Percentiles rank a stretch among this genome's conserved stretches.
Conservation (phyloP, 2,329 filamentous ascomycete species). For the Diaporthe australafricana region DNA sequence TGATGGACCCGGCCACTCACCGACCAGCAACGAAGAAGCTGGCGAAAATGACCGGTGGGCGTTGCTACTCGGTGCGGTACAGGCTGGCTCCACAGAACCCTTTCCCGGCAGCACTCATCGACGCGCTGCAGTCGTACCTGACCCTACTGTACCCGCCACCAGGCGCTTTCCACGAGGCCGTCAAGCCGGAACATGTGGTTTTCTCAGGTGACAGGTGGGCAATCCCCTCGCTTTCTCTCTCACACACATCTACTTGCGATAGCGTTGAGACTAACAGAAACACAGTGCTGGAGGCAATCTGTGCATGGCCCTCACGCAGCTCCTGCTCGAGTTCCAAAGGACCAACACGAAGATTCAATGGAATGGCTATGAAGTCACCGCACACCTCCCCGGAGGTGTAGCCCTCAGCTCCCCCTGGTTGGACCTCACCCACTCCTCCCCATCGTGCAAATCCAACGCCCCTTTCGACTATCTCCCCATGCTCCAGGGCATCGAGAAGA, state of each 20-base stretch:
- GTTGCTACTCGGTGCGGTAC: conserved; percentile 80
- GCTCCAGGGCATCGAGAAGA: conserved; percentile 46
- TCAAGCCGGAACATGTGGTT: conserved; percentile 74
- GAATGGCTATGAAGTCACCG: conserved; percentile 66
- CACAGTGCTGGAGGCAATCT: conserved; percentile 79
- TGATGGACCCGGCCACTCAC: conserved; percentile 78
- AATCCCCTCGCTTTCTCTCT: too few species aligned
- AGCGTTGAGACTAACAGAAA: neutral
- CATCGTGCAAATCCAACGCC: conserved; percentile 62
- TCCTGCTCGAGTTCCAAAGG: conserved; percentile 72
- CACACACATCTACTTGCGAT: too few species aligned
- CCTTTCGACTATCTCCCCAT: conserved; percentile 74
- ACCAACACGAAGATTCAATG: conserved; percentile 64
- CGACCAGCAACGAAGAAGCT: conserved; percentile 69
- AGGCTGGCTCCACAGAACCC: conserved; percentile 79
- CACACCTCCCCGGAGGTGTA: conserved; percentile 76
- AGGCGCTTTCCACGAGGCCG: conserved; percentile 73
- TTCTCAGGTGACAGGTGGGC: conserved; percentile 75
- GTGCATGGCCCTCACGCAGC: conserved; percentile 73
- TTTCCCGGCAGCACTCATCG: conserved; percentile 80
- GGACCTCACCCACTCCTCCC: conserved; percentile 75
- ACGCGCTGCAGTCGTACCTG: conserved; percentile 79
- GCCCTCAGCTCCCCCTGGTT: conserved; percentile 76
- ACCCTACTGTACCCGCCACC: conserved; percentile 78
- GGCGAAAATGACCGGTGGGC: conserved; percentile 74